A percentile compares a stretch with the other conserved stretches of the same genome.
These are phyloP conservation scores for Candida peoriensis DNA, from an alignment of 805 yeast genomes.

Conservation along the genomic window DNA sequence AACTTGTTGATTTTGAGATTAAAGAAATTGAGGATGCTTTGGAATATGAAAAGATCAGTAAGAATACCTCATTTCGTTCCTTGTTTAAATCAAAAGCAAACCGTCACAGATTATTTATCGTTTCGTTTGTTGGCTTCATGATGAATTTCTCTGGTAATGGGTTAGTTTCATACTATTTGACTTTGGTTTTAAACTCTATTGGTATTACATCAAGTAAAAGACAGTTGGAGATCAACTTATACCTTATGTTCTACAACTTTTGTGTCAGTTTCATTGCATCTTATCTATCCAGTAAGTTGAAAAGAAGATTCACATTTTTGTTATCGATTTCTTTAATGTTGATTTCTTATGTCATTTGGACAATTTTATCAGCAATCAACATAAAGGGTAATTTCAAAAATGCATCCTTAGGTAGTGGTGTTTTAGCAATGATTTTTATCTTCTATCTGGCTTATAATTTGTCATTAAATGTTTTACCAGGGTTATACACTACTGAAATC, in stretches of 20 bases:
- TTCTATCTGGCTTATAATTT: slow-evolving; percentile 38
- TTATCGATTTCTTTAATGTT: slow-evolving; percentile 33
- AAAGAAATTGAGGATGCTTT: slow-evolving; percentile 34
- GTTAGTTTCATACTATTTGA: slow-evolving; percentile 45
- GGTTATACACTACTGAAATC: slow-evolving; percentile 38
- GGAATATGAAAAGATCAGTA: slow-evolving; percentile 34
- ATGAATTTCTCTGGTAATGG: slow-evolving; percentile 51
- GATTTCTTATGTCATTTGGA: slow-evolving; percentile 36
- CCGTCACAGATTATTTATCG: too few relatives aligned
- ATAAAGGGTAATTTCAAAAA: slow-evolving; percentile 35
- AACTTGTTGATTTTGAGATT: slow-evolving; percentile 32
- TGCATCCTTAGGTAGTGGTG: slow-evolving; percentile 40
- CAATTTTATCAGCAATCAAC: slow-evolving; percentile 41
- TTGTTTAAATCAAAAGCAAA: slow-evolving; percentile 34
- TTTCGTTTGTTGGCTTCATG: slow-evolving; percentile 29
- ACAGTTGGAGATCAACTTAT: slow-evolving; percentile 47
- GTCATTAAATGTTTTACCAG: slow-evolving; percentile 40
- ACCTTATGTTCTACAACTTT: slow-evolving; percentile 43
- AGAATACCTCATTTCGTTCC: slow-evolving; percentile 31
- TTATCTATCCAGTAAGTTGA: slow-evolving; percentile 24
- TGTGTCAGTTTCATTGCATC: slow-evolving; percentile 27
- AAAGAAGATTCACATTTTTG: slow-evolving; percentile 33
- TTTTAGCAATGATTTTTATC: slow-evolving; percentile 45
- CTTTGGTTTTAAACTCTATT: slow-evolving; percentile 42
- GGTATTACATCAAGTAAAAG: slow-evolving; percentile 40